Evolutionary conservation across 192 early-diverging fungal species (phyloP).

Genomic region (Backusella tarrabulga): DNA sequence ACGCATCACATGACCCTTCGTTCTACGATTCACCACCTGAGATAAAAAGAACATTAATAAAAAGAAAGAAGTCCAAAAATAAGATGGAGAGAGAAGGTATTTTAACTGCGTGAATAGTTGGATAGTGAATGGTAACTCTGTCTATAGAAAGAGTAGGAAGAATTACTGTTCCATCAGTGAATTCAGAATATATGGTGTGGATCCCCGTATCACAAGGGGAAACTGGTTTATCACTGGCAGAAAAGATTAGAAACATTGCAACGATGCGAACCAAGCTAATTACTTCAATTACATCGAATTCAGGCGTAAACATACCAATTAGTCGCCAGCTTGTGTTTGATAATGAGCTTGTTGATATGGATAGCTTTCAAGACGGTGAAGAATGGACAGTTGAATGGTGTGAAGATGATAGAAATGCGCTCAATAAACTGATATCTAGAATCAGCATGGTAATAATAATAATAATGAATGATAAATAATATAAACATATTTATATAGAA

Average conservation of each 20-base stretch:
- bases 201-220: constrained; percentile 27
- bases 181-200: constrained; percentile 32
- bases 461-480: no score
- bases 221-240: constrained; percentile 30
- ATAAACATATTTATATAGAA: no score
- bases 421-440: constrained; percentile 24
- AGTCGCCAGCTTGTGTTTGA: constrained; percentile 27
- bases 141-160: constrained; percentile 24
- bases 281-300: constrained; percentile 24
- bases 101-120: not conserved
- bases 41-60: not conserved
- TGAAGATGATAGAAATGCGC: constrained; percentile 17
- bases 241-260: constrained; percentile 35
- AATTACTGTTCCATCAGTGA: constrained; percentile 33
- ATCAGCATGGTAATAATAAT: not conserved
- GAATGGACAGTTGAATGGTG: constrained; percentile 30
- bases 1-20: not conserved
- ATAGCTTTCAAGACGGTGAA: constrained; percentile 29
- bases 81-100: not conserved
- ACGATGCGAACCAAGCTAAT: constrained; percentile 30
- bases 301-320: constrained; percentile 22
- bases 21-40: not conserved
- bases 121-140: no score
- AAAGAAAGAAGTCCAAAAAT: not conserved
- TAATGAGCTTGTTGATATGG: constrained; percentile 27